phyloP scores from a whole-genome alignment of 2,329 filamentous ascomycete genomes.

The Mycosphaerella sp. region DNA sequence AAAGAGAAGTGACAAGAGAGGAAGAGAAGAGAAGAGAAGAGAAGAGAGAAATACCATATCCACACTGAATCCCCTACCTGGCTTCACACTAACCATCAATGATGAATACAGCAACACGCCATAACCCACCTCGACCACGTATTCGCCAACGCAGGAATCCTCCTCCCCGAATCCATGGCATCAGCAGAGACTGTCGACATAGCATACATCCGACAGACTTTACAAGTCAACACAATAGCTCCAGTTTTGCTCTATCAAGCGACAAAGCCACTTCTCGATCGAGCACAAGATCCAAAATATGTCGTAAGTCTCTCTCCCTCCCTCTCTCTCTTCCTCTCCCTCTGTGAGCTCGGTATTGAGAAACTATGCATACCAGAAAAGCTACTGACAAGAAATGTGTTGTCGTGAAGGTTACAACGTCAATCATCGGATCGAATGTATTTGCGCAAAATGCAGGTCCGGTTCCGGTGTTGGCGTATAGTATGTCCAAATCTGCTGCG shows the following conservation, averaged over 20 bases:
- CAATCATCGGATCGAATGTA: background rate
- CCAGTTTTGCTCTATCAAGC: conserved; percentile 4
- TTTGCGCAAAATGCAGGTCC: background rate
- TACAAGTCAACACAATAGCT: conserved; percentile 8
- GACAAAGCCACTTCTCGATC: background rate
- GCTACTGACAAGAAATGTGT: too few relatives aligned
- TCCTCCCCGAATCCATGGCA: background rate
- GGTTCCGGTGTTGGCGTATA: background rate
- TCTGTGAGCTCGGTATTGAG: too few relatives aligned
- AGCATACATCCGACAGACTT: background rate
- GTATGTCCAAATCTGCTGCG: conserved; percentile 3
- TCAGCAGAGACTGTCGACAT: background rate
- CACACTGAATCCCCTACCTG: too few relatives aligned
- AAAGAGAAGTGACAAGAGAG: too few relatives aligned
- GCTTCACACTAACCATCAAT: too few relatives aligned
- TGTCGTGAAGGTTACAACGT: background rate
- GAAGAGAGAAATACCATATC: too few relatives aligned
- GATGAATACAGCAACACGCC: background rate
- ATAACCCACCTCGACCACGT: conserved; percentile 3
- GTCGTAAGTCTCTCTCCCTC: background rate
- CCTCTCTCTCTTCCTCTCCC: background rate
- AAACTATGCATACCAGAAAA: too few relatives aligned
- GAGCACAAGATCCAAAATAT: background rate
- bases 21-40: too few relatives aligned
- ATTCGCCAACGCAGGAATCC: conserved; percentile 9